A percentile compares a stretch with the other conserved stretches of the same genome.
These are phyloP conservation scores for Leccinum proliferum DNA, from an alignment of 1,284 basidiomycete species.

Conservation along the genomic window DNA sequence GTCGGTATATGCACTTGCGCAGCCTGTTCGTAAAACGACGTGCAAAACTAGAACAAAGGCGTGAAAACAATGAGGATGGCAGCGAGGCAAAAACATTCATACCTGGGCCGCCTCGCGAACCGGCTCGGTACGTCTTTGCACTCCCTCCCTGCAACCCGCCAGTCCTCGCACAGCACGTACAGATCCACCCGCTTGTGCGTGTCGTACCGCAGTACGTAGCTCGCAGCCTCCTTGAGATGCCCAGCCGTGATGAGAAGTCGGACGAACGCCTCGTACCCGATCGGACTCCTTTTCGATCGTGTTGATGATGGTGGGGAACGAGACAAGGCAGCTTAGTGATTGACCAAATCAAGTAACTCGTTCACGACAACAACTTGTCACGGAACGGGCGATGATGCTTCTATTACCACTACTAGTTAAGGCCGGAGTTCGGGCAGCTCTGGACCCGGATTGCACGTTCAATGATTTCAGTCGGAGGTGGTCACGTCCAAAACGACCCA, in stretches of 20 bases:
- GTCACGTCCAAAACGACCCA: background rate
- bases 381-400: no score
- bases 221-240: slow-evolving; percentile 65
- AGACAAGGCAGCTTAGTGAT: background rate
- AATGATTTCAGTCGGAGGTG: no score
- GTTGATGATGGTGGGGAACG: slow-evolving; percentile 23
- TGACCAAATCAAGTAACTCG: slow-evolving; percentile 14
- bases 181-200: slow-evolving; percentile 76
- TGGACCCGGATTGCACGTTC: no score
- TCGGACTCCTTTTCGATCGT: slow-evolving; percentile 84
- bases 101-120: slow-evolving; percentile 87
- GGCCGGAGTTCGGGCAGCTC: no score
- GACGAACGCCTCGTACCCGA: slow-evolving; percentile 94
- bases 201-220: slow-evolving; percentile 84
- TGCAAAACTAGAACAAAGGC: slow-evolving; percentile 70
- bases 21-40: slow-evolving; percentile 90
- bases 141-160: slow-evolving; percentile 76
- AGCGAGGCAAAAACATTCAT: no score
- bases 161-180: slow-evolving; percentile 85
- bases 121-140: slow-evolving; percentile 76
- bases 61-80: background rate
- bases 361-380: no score
- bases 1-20: slow-evolving; percentile 78
- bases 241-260: slow-evolving; percentile 71
- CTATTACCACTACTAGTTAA: no score